phyloP scores from a whole-genome alignment of 2,329 filamentous ascomycete genomes.

The Neonectria faginata region DNA sequence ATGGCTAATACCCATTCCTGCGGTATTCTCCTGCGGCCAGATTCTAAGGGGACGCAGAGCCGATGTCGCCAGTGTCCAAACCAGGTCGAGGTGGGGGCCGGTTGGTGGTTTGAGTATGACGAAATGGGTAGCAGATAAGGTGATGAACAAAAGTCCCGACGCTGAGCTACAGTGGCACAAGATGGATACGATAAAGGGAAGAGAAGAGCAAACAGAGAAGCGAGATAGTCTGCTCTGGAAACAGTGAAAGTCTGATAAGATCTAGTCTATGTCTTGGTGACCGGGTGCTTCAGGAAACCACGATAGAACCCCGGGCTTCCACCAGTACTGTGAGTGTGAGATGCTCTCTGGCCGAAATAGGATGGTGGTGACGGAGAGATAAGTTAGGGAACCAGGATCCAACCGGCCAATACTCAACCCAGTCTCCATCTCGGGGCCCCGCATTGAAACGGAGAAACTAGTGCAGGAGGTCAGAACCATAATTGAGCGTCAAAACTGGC shows the following conservation, averaged over 20 bases:
- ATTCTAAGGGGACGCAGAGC: not conserved
- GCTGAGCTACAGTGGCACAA: not conserved
- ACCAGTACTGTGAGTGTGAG: not conserved
- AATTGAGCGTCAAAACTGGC: not conserved
- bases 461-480: slow-evolving; percentile 5
- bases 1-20: not conserved
- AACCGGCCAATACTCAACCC: not conserved
- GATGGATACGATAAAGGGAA: not conserved
- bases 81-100: not conserved
- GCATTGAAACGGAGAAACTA: not conserved
- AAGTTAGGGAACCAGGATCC: not conserved
- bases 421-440: slow-evolving; percentile 3
- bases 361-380: slow-evolving; percentile 4
- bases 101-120: not conserved
- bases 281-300: too few species aligned
- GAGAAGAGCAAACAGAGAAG: not conserved
- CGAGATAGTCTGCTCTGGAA: not conserved
- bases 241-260: not conserved
- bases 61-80: not conserved
- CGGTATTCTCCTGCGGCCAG: slow-evolving; percentile 1
- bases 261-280: not conserved
- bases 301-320: not conserved
- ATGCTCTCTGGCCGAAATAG: not conserved
- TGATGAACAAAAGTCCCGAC: slow-evolving; percentile 5
- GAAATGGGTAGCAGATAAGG: slow-evolving; percentile 2